These are phyloP conservation scores for Phytomonas serpens DNA, from an alignment of 208 protist species.

Conservation along the genomic window DNA sequence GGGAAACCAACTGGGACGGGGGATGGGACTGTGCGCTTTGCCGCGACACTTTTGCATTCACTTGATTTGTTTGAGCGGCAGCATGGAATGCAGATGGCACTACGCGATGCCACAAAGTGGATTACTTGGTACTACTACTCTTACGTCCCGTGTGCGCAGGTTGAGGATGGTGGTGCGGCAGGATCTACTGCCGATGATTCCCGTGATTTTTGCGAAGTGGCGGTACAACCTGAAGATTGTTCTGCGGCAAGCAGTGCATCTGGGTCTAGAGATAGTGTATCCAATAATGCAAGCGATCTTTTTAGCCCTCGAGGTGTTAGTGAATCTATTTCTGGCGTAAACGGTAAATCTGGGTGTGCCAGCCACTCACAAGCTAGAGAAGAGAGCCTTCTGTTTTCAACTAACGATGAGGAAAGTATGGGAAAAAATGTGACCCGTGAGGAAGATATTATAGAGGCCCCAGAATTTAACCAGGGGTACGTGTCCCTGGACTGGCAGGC, in stretches of 20 bases:
- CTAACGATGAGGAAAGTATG: no score
- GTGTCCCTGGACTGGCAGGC: slow-evolving; percentile 23
- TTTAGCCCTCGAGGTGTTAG: no score
- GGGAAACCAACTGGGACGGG: neutral
- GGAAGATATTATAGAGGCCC: neutral
- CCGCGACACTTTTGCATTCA: slow-evolving; percentile 46
- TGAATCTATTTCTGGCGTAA: no score
- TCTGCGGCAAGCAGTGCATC: no score
- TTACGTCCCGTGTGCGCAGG: slow-evolving; percentile 8
- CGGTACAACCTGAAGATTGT: neutral
- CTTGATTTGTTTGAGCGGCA: slow-evolving; percentile 65
- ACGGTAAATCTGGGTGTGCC: no score
- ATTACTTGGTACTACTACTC: slow-evolving; percentile 23
- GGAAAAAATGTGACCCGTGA: no score
- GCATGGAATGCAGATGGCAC: slow-evolving; percentile 22
- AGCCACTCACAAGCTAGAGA: no score
- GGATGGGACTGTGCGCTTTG: slow-evolving; percentile 32
- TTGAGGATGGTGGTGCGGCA: neutral
- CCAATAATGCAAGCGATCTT: no score
- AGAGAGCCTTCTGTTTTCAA: no score
- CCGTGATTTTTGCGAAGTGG: neutral
- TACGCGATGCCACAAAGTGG: slow-evolving; percentile 29
- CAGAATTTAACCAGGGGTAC: neutral
- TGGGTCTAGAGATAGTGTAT: slow-evolving; percentile 12
- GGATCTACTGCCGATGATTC: neutral